Evolutionary conservation across 306 rosid genomes (phyloP).

Genomic region (Quercus engelmannii): DNA sequence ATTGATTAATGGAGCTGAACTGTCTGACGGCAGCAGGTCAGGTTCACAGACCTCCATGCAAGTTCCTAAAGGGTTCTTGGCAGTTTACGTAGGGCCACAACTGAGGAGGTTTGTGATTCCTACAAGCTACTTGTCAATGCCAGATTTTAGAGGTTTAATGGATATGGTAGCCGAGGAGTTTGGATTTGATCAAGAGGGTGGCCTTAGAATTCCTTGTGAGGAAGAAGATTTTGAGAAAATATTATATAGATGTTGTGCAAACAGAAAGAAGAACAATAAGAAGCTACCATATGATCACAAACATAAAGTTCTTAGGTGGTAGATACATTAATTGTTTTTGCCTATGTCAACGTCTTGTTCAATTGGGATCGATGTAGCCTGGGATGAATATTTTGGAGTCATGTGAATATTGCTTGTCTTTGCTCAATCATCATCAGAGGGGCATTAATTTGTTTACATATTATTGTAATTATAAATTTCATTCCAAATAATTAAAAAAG

Average conservation of each 20-base stretch:
- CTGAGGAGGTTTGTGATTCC: constrained; percentile 54
- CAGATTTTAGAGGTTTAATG: constrained; percentile 43
- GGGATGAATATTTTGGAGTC: too few relatives aligned
- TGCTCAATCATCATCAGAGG: too few relatives aligned
- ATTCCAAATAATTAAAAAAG: too few relatives aligned
- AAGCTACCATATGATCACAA: background rate
- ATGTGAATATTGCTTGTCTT: too few relatives aligned
- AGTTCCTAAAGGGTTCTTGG: constrained; percentile 50
- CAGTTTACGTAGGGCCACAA: constrained; percentile 48
- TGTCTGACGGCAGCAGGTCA: background rate
- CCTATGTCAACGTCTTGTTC: too few relatives aligned
- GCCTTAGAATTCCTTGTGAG: constrained; percentile 51
- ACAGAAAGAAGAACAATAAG: constrained; percentile 13
- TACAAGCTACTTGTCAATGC: constrained; percentile 38
- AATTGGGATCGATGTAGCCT: too few relatives aligned
- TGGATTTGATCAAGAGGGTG: constrained; percentile 51
- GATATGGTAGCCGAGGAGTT: constrained; percentile 47
- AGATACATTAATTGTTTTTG: too few relatives aligned
- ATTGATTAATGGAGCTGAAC: constrained; percentile 14
- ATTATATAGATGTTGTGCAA: constrained; percentile 21
- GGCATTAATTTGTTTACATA: too few relatives aligned
- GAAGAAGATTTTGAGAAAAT: constrained; percentile 43
- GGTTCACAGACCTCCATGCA: background rate
- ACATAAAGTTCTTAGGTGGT: too few relatives aligned
- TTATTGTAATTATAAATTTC: too few relatives aligned